Evolutionary conservation across 2,329 filamentous ascomycete genomes (phyloP), one percentile per base, ranked within the genome.

Genomic region (Pyrenophora tritici-repentis): DNA sequence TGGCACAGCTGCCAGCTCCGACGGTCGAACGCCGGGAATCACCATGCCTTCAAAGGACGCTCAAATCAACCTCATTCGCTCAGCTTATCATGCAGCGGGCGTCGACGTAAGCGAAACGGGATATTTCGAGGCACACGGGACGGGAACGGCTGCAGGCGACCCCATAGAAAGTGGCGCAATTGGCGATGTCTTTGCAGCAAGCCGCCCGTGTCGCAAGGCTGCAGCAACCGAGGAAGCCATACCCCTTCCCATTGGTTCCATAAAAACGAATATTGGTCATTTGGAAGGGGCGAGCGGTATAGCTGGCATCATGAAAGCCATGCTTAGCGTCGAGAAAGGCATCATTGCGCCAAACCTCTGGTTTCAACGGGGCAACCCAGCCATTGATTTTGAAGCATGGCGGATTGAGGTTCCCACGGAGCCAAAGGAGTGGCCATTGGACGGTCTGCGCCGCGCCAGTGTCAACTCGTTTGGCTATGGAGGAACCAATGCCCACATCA

Each of bases 251-350:
- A 43, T 63, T 36, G 60, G 62, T 2, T 57, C 64, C 4, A 17
- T 66, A 17, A 66, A 54, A 73, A 76, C 62, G 68, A 74, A 77
- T 24, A 69, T 78, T 40, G 76, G 76, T 4, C 76, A 78, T 52
- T 65, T 72, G 2, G 73, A 78, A 61, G 73, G 69, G 7, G 68
- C 71, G 3, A 69, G 68, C 16, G 74, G 73, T 9, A 55, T 76
- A 3, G 69, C 69, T n/a, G 68, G 69, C 16, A 36, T 77, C 6
- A 63, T 76, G 18, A 76, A 76, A 32, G 68, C 71, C 5, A 61
- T 70, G 0, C 52, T 78, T n/a, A 70, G 72, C 1, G 56, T 81
- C 3, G 70, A 77, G 53, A 60, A 75, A 40, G 62, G 62, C 2
- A 56, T 55, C 0, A 65, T 76, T 3, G 68, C 72, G 1, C 61